Conservation (phyloP, 345 rosid species). For the Rhizophora mangle region DNA sequence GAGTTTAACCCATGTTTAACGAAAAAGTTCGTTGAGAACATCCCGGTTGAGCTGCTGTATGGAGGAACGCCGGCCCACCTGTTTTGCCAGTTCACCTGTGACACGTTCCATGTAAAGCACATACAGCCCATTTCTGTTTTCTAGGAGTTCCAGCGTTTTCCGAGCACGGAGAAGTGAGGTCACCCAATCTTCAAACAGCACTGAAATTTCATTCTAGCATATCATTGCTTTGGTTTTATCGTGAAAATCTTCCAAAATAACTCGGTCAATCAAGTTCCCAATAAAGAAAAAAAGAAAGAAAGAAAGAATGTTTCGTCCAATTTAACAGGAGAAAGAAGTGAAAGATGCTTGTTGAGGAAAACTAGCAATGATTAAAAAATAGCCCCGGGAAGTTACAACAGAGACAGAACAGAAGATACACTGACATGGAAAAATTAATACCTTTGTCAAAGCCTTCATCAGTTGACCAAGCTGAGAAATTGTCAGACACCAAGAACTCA, state of each 20-base stretch:
- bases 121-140: conserved; percentile 72
- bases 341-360: background rate
- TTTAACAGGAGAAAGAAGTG: background rate
- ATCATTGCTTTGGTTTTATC: conserved; percentile 6
- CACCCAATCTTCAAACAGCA: conserved; percentile 69
- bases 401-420: background rate
- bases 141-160: conserved; percentile 59
- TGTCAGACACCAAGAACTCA: conserved; percentile 70
- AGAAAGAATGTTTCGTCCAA: background rate
- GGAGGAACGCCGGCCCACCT: conserved; percentile 44
- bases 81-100: conserved; percentile 57
- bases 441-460: conserved; percentile 51
- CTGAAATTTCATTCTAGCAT: conserved; percentile 38
- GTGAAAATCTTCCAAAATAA: background rate
- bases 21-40: conserved; percentile 44
- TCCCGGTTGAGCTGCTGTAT: conserved; percentile 50
- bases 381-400: background rate
- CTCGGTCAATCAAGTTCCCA: background rate
- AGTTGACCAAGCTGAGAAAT: conserved; percentile 56
- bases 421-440: conserved; percentile 22
- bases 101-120: conserved; percentile 77
- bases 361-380: background rate
- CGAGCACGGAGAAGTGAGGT: conserved; percentile 58
- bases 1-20: conserved; percentile 11
- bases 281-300: no score